Conservation (phyloP, 495 filamentous ascomycete genomes). For the Penicillium fimorum region DNA sequence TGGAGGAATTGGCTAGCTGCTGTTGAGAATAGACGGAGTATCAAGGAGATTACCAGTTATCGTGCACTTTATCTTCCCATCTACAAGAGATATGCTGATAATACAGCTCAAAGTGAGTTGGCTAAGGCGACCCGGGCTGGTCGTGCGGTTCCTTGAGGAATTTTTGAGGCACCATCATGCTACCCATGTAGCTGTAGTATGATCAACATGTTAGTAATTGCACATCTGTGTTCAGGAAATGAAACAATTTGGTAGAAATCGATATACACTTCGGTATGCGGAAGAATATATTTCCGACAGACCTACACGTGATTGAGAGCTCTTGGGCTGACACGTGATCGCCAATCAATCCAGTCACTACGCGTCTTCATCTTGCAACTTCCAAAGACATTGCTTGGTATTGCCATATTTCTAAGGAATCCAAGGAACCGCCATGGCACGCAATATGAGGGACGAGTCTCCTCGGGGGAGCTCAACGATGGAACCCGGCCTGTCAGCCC, state of each 20-base stretch:
- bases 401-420: neutral
- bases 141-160: conserved; percentile 54
- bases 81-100: conserved; percentile 69
- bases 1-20: conserved; percentile 63
- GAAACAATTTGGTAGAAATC: neutral
- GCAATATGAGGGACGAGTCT: conserved; percentile 23
- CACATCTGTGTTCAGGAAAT: neutral
- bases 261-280: neutral
- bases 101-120: conserved; percentile 67
- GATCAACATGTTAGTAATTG: neutral
- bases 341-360: conserved; percentile 6
- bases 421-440: conserved; percentile 19
- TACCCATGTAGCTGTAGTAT: neutral
- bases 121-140: conserved; percentile 66
- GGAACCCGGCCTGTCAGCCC: conserved; percentile 25
- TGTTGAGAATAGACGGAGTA: conserved; percentile 52
- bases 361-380: conserved; percentile 1
- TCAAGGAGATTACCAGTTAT: conserved; percentile 61
- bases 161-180: neutral
- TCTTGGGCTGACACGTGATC: neutral
- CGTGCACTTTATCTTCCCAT: conserved; percentile 60
- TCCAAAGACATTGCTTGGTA: neutral
- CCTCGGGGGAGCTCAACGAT: conserved; percentile 10
- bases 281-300: neutral
- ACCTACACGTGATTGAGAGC: neutral